These are phyloP conservation scores for Eucalyptus tenuipes DNA, from an alignment of 345 rosid genomes.

Conservation along the genomic window DNA sequence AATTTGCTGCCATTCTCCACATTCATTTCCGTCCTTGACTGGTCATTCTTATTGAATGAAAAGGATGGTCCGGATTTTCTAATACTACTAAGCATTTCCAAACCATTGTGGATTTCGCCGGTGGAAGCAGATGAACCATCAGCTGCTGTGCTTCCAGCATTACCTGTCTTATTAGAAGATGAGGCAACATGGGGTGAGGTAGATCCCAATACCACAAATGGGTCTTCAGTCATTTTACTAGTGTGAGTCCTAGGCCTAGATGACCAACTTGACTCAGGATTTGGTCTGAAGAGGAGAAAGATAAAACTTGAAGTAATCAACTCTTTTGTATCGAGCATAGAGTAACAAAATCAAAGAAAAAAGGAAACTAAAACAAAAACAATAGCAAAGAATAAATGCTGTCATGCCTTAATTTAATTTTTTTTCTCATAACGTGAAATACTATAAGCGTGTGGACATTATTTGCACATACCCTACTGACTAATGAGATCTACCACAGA, in stretches of 20 bases:
- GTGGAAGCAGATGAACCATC: conserved; percentile 4
- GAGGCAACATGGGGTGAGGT: conserved; percentile 11
- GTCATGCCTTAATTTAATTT: neutral
- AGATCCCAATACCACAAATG: conserved; percentile 17
- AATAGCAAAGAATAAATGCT: neutral
- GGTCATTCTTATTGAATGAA: conserved; percentile 2
- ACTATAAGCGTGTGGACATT: neutral
- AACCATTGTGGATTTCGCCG: conserved; percentile 8
- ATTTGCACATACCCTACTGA: neutral
- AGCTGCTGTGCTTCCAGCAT: conserved; percentile 12
- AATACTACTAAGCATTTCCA: conserved; percentile 16
- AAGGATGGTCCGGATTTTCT: conserved; percentile 5
- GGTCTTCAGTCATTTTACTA: conserved; percentile 12
- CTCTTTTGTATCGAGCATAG: neutral
- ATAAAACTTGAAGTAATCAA: neutral
- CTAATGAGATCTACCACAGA: neutral
- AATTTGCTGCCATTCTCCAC: conserved; percentile 1
- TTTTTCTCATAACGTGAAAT: neutral
- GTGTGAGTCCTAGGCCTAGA: conserved; percentile 7
- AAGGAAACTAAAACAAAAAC: neutral
- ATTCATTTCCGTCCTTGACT: conserved; percentile 4
- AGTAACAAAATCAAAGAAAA: neutral
- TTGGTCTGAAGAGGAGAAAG: conserved; percentile 12
- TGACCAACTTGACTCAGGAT: conserved; percentile 9
- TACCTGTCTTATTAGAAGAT: conserved; percentile 12